A percentile compares a stretch with the other conserved stretches of the same genome.
phyloP scores from a whole-genome alignment of 2,329 filamentous ascomycete genomes.

The Cladosporium sp. region DNA sequence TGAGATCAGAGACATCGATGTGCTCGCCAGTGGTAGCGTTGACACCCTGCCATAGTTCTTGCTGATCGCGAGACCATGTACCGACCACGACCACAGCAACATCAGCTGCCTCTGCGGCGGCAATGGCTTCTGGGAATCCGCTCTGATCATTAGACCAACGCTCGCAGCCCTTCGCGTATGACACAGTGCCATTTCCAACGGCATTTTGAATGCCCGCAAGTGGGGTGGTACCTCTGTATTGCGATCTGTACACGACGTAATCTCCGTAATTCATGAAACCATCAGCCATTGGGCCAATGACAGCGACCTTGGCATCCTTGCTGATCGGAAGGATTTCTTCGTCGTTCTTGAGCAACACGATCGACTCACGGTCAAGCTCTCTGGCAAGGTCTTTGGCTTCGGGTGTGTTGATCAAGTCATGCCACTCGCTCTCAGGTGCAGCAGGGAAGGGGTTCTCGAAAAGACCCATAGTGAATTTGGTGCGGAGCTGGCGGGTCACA shows the following conservation, averaged over 20 bases:
- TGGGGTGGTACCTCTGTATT: conserved; percentile 37
- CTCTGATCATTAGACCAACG: conserved; percentile 70
- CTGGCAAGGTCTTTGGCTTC: conserved; percentile 34
- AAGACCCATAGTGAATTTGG: conserved; percentile 69
- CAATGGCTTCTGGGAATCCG: conserved; percentile 66
- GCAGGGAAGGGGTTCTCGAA: conserved; percentile 66
- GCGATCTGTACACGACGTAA: conserved; percentile 35
- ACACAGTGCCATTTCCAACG: conserved; percentile 58
- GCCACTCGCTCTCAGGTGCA: conserved; percentile 25
- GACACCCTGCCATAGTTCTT: conserved; percentile 67
- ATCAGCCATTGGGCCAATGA: conserved; percentile 74
- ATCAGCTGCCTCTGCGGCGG: conserved; percentile 65
- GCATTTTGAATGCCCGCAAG: conserved; percentile 49
- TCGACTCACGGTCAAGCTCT: conserved; percentile 30
- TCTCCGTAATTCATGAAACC: conserved; percentile 56
- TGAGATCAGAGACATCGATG: conserved; percentile 63
- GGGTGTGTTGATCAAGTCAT: conserved; percentile 33
- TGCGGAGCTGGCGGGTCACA: conserved; percentile 63
- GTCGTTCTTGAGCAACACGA: conserved; percentile 65
- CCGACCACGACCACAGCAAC: conserved; percentile 73
- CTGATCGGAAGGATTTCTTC: conserved; percentile 43
- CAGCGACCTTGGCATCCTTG: conserved; percentile 66
- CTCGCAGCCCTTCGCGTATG: conserved; percentile 70
- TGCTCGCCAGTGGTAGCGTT: conserved; percentile 77
- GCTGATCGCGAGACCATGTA: conserved; percentile 73